A percentile compares a stretch with the other conserved stretches of the same genome.
Conservation (phyloP, 176 grass and related monocot genomes). For the Pontederia paniculata region DNA sequence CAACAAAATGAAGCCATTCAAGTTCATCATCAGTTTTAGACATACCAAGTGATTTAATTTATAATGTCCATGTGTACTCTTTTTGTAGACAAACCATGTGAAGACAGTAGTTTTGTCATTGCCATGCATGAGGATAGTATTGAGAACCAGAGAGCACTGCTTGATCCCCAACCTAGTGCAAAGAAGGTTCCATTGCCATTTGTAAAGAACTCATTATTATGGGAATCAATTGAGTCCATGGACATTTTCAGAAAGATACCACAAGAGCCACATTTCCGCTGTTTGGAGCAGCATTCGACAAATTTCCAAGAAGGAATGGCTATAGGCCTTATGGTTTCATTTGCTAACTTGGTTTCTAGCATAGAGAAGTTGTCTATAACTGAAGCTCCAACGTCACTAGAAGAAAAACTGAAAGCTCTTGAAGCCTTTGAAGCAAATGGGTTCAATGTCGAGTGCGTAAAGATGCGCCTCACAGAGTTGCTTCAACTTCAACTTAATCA, state of each 20-base stretch:
- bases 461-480: slow-evolving; percentile 13
- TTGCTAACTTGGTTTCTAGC: slow-evolving; percentile 25
- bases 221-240: slow-evolving; percentile 35
- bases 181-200: slow-evolving; percentile 16
- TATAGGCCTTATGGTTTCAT: slow-evolving; percentile 49
- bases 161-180: slow-evolving; percentile 7
- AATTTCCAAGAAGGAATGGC: slow-evolving; percentile 52
- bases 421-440: slow-evolving; percentile 33
- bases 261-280: slow-evolving; percentile 56
- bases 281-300: slow-evolving; percentile 20
- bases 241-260: slow-evolving; percentile 25
- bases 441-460: slow-evolving; percentile 35
- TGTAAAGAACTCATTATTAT: slow-evolving; percentile 31
- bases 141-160: slow-evolving; percentile 10
- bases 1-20: no score
- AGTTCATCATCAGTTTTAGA: no score
- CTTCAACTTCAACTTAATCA: slow-evolving; percentile 22
- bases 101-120: slow-evolving; percentile 4
- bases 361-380: slow-evolving; percentile 19
- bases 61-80: no score
- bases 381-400: slow-evolving; percentile 19
- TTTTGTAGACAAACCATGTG: no score
- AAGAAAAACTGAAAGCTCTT: slow-evolving; percentile 29
- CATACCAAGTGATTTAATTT: no score
- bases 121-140: background rate